Evolutionary conservation across 345 rosid genomes (phyloP), one percentile per base, ranked within the genome.

Genomic region (Trapa incisa): DNA sequence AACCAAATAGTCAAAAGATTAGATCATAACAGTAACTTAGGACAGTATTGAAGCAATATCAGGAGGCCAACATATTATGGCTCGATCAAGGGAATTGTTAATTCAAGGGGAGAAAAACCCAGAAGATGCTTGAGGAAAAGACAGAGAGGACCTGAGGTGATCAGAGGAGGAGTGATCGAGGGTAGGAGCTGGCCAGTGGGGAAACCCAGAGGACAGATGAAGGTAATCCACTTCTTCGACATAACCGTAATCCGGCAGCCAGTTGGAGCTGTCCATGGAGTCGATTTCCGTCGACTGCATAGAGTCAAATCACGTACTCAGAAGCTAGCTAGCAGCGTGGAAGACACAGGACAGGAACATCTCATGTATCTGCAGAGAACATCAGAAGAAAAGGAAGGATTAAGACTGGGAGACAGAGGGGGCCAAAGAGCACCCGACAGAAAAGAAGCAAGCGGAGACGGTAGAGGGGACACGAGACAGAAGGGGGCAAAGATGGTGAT

Each of bases 221-320:
- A 48, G 38, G 37, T 65, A 42, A 16, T 45, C 62, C 47, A 12
- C 65, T 1, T 68, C 65, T 41, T 71, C 74, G 36, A 47, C 4
- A 15, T 52, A 45, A 5, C 65, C 65, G 32, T 71, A 71, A 14
- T 71, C 74, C n/a, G 38, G 37, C 43, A 71, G 74, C 74, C 74
- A 71, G 38, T 71, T 60, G 74, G 74, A 38, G 45, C 47, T 57
- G 2, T 65, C 65, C 50, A 29, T 37, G 14, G 48, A 36, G 56
- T 58, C 42, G 0, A 56, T 68, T n/a, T 68, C 64, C 65, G 33
- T 69, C 15, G 6, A 16, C 10, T 61, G 64, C 32, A 39, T 2
- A 29, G n/a, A 57, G 22, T 52, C 32, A 54, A 8, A n/a, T n/a
- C 33, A 7, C 6, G 29, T 17, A 35, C 3, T 58, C 3, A 29